These are phyloP conservation scores for Dunaliella primolecta DNA, from an alignment of 139 green algal genomes.

Conservation along the genomic window DNA sequence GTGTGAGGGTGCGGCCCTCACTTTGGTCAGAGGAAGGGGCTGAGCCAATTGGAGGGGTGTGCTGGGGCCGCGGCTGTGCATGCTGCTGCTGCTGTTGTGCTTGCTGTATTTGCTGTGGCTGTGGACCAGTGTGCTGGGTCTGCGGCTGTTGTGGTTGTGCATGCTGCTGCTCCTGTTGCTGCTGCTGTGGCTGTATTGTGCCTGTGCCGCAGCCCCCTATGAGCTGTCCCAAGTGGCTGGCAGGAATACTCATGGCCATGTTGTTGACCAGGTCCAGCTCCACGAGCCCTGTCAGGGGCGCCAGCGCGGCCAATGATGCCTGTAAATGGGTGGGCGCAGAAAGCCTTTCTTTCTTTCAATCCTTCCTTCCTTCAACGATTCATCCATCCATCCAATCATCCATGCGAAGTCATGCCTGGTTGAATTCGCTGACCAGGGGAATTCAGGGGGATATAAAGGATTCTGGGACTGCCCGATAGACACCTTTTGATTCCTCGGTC, in stretches of 20 bases:
- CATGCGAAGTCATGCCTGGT: too few species aligned
- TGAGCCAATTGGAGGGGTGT: background rate
- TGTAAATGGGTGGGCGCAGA: too few species aligned
- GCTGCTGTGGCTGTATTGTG: background rate
- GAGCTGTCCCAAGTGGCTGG: background rate
- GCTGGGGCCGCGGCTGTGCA: background rate
- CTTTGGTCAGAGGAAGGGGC: too few species aligned
- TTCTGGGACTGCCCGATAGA: too few species aligned
- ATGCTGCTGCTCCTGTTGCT: background rate
- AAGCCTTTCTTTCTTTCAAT: too few species aligned
- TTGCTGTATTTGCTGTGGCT: background rate
- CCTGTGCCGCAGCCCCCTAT: too few species aligned
- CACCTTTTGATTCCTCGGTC: too few species aligned
- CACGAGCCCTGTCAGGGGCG: constrained; percentile 25
- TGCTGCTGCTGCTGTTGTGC: background rate
- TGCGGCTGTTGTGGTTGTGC: background rate
- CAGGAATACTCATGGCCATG: background rate
- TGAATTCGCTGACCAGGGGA: too few species aligned
- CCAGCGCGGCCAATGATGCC: constrained; percentile 14
- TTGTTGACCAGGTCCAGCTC: constrained; percentile 35
- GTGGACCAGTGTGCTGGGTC: background rate
- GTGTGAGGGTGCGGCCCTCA: too few species aligned
- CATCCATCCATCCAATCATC: too few species aligned
- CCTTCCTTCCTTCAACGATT: too few species aligned
- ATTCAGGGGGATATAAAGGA: too few species aligned